Percentiles rank a stretch among this genome's conserved stretches.
Conservation (phyloP, 306 rosid species). For the Lathyrus sativus region DNA sequence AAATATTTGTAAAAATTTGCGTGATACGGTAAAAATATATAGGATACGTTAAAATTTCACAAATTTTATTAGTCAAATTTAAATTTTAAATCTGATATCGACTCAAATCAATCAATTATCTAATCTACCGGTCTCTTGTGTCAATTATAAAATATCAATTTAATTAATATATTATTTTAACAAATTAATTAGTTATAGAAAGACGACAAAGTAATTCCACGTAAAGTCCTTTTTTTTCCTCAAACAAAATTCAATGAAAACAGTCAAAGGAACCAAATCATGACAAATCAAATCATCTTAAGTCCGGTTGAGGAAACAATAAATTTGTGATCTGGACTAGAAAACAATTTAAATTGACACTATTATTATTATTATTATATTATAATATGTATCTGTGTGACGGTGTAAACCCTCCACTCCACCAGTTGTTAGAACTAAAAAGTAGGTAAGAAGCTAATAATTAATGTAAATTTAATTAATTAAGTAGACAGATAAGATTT, state of each 20-base stretch:
- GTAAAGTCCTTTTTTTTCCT: background rate
- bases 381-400: background rate
- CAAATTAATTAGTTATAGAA: background rate
- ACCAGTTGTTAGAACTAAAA: conserved; percentile 14
- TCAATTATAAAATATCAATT: conserved; percentile 7
- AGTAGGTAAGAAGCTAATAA: conserved; percentile 34
- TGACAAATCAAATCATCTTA: conserved; percentile 43
- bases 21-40: too few species aligned
- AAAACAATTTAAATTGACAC: conserved; percentile 39
- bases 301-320: conserved; percentile 38
- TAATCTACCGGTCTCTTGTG: conserved; percentile 7
- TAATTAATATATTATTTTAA: conserved; percentile 12
- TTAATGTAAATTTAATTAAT: conserved; percentile 35
- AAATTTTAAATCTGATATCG: too few species aligned
- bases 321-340: conserved; percentile 35
- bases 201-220: background rate
- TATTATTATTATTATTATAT: background rate
- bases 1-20: too few species aligned
- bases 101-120: too few species aligned
- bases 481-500: background rate
- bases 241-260: conserved; percentile 28
- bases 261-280: conserved; percentile 40
- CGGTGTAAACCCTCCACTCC: conserved; percentile 23
- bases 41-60: too few species aligned
- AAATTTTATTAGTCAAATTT: too few species aligned